A percentile compares a stretch with the other conserved stretches of the same genome.
Conservation (phyloP, 164 flowering plant species). For the Tinospora cordifolia region DNA sequence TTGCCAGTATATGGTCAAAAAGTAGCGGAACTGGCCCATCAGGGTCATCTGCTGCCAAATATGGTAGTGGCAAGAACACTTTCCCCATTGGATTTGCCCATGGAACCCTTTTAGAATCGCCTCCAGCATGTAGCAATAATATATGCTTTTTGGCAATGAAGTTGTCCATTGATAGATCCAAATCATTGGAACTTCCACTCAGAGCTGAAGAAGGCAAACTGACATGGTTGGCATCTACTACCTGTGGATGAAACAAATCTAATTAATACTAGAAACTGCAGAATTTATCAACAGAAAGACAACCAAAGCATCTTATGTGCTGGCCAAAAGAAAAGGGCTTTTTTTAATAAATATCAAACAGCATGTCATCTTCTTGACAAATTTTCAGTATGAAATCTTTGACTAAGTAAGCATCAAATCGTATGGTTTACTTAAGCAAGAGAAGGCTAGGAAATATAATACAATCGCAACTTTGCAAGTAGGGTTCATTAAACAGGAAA, state of each 20-base stretch:
- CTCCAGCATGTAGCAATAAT: conserved; percentile 97
- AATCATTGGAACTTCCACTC: conserved; percentile 25
- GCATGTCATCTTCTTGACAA: no score
- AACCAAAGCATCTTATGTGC: not conserved
- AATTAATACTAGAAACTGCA: conserved; percentile 19
- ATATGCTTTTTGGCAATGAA: conserved; percentile 60
- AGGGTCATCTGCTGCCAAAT: conserved; percentile 89
- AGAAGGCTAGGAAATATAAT: no score
- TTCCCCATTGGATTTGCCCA: conserved; percentile 99
- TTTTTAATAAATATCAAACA: not conserved
- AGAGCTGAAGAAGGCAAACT: conserved; percentile 24
- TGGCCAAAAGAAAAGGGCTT: not conserved
- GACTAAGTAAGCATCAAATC: no score
- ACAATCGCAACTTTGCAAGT: no score
- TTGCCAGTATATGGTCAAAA: conserved; percentile 96
- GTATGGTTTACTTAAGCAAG: no score
- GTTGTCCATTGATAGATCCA: conserved; percentile 24
- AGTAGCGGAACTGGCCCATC: conserved; percentile 98
- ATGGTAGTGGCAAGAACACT: conserved; percentile 93
- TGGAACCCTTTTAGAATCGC: conserved; percentile 98
- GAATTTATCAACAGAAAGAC: not conserved
- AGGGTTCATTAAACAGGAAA: no score
- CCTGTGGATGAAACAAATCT: conserved; percentile 36
- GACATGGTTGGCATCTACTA: conserved; percentile 21
- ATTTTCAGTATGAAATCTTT: no score